A percentile compares a stretch with the other conserved stretches of the same genome.
These are phyloP conservation scores for Arthrobotrys conoides DNA, from an alignment of 2,329 filamentous ascomycete genomes.

Conservation along the genomic window DNA sequence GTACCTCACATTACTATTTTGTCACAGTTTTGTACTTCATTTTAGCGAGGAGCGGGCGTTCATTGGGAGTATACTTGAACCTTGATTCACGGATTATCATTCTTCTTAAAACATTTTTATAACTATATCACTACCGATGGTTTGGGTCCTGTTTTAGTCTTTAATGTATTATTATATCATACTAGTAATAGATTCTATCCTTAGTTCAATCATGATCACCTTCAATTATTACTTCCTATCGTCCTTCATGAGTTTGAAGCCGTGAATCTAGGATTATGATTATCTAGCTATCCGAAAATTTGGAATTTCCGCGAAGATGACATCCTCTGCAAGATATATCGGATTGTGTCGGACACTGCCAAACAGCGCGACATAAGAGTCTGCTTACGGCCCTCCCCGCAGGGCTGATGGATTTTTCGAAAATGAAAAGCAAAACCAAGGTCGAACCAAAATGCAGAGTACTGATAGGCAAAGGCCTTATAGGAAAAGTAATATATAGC, in stretches of 20 bases:
- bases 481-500: slow-evolving; percentile 24
- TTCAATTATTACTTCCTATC: too few species aligned
- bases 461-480: slow-evolving; percentile 12
- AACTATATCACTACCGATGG: slow-evolving; percentile 4
- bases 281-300: neutral
- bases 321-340: too few species aligned
- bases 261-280: neutral
- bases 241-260: neutral
- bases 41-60: slow-evolving; percentile 55
- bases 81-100: neutral
- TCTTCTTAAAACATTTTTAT: neutral
- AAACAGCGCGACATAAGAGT: neutral
- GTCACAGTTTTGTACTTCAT: neutral
- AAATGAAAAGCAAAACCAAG: neutral
- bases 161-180: slow-evolving; percentile 29
- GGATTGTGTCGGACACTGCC: too few species aligned
- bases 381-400: neutral
- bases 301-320: slow-evolving; percentile 3
- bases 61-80: slow-evolving; percentile 19
- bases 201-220: neutral
- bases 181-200: slow-evolving; percentile 36
- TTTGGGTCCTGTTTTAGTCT: slow-evolving; percentile 12
- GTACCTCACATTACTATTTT: neutral
- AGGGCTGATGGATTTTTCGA: slow-evolving; percentile 1
- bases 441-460: slow-evolving; percentile 26